phyloP scores from a whole-genome alignment of 1,139 yeast species.

The Debaryomyces singareniensis region DNA sequence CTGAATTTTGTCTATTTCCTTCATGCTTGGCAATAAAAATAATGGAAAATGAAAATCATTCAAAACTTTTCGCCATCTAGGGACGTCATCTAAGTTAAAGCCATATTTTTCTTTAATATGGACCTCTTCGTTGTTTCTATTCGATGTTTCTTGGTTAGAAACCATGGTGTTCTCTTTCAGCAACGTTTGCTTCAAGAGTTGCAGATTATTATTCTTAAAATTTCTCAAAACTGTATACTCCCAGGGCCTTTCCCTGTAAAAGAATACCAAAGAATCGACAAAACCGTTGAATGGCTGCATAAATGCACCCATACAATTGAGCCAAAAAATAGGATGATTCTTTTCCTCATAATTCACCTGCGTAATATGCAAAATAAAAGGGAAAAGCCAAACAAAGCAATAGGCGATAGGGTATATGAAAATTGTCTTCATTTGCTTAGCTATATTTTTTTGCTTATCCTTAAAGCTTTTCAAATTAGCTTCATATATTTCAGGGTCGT shows the following conservation, averaged over 20 bases:
- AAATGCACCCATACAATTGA: conserved; percentile 61
- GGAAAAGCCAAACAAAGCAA: conserved; percentile 73
- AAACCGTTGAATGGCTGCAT: conserved; percentile 78
- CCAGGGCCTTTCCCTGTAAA: conserved; percentile 79
- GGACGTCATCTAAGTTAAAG: conserved; percentile 18
- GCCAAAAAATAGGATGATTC: conserved; percentile 55
- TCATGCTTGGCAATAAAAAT: conserved; percentile 36
- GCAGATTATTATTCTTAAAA: conserved; percentile 35
- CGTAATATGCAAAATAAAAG: conserved; percentile 64
- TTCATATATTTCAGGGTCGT: conserved; percentile 42
- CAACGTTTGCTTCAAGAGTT: no score
- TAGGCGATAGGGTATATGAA: conserved; percentile 84
- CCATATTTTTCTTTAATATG: conserved; percentile 21
- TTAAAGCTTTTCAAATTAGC: conserved; percentile 58
- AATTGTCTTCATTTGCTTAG: conserved; percentile 72
- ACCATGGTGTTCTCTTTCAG: no score
- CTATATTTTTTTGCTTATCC: conserved; percentile 56
- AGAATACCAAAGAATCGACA: conserved; percentile 70
- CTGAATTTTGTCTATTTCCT: conserved; percentile 23
- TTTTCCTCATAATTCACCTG: conserved; percentile 45
- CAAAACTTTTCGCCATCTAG: conserved; percentile 32
- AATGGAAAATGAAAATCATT: conserved; percentile 34
- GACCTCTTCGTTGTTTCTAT: no score
- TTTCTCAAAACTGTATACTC: conserved; percentile 37
- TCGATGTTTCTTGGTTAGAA: no score